phyloP scores from a whole-genome alignment of 2,329 filamentous ascomycete genomes.

The Pezicula radicicola region DNA sequence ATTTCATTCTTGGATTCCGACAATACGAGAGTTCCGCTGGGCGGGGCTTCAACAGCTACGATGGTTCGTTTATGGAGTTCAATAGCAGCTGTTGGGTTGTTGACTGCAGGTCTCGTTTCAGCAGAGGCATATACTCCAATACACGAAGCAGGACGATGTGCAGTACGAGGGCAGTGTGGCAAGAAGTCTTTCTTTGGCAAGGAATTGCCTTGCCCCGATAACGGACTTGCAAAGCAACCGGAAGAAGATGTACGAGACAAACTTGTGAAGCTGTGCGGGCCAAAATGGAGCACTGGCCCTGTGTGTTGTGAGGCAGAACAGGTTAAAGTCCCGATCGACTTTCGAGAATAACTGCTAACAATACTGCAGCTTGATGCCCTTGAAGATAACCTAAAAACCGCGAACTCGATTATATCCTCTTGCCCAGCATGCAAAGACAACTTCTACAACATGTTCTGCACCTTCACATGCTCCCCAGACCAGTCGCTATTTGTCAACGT shows the following conservation, averaged over 20 bases:
- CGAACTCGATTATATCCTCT: slow-evolving; percentile 83
- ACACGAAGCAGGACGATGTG: slow-evolving; percentile 85
- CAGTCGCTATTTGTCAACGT: slow-evolving; percentile 96
- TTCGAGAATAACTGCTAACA: background rate
- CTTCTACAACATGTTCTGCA: slow-evolving; percentile 98
- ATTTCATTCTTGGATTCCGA: background rate
- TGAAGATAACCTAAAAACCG: slow-evolving; percentile 80
- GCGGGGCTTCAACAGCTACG: slow-evolving; percentile 8
- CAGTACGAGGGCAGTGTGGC: slow-evolving; percentile 87
- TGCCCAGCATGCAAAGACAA: slow-evolving; percentile 98
- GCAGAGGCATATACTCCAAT: slow-evolving; percentile 40
- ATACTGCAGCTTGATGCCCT: slow-evolving; percentile 67
- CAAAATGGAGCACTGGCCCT: slow-evolving; percentile 78
- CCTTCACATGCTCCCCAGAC: slow-evolving; percentile 95
- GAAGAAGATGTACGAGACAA: slow-evolving; percentile 69
- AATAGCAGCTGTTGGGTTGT: slow-evolving; percentile 14
- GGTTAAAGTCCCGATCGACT: slow-evolving; percentile 37
- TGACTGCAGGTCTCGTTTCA: slow-evolving; percentile 14
- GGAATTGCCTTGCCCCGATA: slow-evolving; percentile 89
- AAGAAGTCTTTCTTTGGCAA: slow-evolving; percentile 88
- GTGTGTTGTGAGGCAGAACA: slow-evolving; percentile 85
- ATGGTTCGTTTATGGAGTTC: slow-evolving; percentile 19
- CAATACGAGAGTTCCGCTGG: slow-evolving; percentile 4
- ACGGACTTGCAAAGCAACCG: slow-evolving; percentile 74
- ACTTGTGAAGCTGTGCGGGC: slow-evolving; percentile 81